phyloP scores from a whole-genome alignment of 2,329 filamentous ascomycete species.

The Pezizomycotina sp. region DNA sequence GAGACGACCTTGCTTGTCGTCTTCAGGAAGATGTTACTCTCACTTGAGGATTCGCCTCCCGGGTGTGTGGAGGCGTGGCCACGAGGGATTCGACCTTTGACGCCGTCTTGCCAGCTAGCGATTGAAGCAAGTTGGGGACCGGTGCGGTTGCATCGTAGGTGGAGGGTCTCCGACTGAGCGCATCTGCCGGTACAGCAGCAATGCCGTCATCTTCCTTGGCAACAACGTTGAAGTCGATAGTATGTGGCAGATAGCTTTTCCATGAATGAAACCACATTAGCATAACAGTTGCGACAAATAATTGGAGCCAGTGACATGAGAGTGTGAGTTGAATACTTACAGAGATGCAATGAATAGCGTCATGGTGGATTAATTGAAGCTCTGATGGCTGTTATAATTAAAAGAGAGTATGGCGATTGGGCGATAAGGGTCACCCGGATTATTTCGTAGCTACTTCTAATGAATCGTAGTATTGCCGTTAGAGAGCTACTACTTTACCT shows the following conservation, averaged over 20 bases:
- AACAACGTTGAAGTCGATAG: constrained; percentile 65
- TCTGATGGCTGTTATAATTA: too few relatives aligned
- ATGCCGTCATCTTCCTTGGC: constrained; percentile 28
- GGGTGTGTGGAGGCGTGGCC: constrained; percentile 37
- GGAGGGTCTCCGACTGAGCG: constrained; percentile 26
- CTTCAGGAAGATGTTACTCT: neutral
- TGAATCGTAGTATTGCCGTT: too few relatives aligned
- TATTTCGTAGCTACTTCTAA: too few relatives aligned
- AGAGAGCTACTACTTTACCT: too few relatives aligned
- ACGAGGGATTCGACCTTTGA: constrained; percentile 36
- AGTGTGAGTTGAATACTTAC: constrained; percentile 28
- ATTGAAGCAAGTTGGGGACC: constrained; percentile 18
- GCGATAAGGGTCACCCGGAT: too few relatives aligned
- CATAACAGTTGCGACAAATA: constrained; percentile 18
- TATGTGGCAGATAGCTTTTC: constrained; percentile 82
- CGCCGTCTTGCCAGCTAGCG: constrained; percentile 22
- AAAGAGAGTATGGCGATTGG: too few relatives aligned
- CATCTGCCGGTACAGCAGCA: constrained; percentile 32
- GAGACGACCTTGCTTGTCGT: constrained; percentile 1
- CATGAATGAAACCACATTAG: constrained; percentile 3
- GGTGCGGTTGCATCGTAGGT: constrained; percentile 25
- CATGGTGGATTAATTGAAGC: constrained; percentile 33
- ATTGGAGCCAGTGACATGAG: constrained; percentile 23
- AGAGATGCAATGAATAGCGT: constrained; percentile 39
- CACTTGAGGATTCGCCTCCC: constrained; percentile 12